These are phyloP conservation scores for Lycium barbarum DNA, from an alignment of 257 asterid species.

Conservation along the genomic window DNA sequence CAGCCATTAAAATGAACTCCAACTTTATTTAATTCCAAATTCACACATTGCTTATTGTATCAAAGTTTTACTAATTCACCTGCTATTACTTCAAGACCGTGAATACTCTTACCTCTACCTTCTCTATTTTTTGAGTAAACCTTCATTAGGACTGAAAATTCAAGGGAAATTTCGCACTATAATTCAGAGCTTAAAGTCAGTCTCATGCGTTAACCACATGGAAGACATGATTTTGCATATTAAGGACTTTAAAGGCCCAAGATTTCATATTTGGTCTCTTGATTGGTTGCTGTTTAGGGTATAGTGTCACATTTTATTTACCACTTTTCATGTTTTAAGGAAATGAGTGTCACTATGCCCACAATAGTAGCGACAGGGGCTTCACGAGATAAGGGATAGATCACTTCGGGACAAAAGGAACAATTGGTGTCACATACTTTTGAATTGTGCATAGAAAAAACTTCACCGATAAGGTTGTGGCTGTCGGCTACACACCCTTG, in stretches of 20 bases:
- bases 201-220: not conserved
- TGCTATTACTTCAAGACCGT: not conserved
- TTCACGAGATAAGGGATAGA: not conserved
- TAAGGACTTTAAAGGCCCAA: not conserved
- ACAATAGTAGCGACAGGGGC: not conserved
- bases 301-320: not conserved
- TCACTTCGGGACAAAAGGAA: not conserved
- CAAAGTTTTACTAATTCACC: constrained; percentile 23
- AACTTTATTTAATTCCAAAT: not conserved
- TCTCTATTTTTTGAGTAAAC: too few species aligned
- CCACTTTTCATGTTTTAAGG: not conserved
- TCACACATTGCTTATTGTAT: not conserved
- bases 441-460: too few species aligned
- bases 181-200: not conserved
- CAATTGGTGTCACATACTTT: not conserved
- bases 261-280: not conserved
- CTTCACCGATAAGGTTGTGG: too few species aligned
- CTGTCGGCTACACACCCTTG: too few species aligned
- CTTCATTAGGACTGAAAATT: not conserved
- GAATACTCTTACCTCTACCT: not conserved
- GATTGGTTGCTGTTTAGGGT: not conserved
- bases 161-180: not conserved
- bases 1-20: too few species aligned
- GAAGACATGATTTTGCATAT: not conserved
- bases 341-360: not conserved